A percentile compares a stretch with the other conserved stretches of the same genome.
These are phyloP conservation scores for Cucurbita maxima DNA, from an alignment of 306 rosid species.

Conservation along the genomic window DNA sequence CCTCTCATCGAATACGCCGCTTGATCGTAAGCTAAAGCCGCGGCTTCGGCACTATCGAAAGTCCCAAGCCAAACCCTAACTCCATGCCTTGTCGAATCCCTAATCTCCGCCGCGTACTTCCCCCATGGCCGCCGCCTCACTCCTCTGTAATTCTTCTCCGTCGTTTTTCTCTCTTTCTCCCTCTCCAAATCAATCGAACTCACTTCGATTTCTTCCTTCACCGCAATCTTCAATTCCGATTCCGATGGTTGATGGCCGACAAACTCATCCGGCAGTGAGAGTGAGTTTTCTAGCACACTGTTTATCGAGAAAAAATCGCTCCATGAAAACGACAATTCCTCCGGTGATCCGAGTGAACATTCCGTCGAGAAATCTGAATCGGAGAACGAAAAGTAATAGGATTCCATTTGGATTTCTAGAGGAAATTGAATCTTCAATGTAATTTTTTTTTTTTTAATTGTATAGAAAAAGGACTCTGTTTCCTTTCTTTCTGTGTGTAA, in stretches of 20 bases:
- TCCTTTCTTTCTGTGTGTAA: neutral
- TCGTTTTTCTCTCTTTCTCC: neutral
- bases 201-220: slow-evolving; percentile 8
- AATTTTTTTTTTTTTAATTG: neutral
- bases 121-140: slow-evolving; percentile 53
- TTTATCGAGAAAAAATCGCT: neutral
- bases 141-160: slow-evolving; percentile 18
- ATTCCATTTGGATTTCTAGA: neutral
- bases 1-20: slow-evolving; percentile 49
- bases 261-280: neutral
- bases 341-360: neutral
- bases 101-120: slow-evolving; percentile 44
- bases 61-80: slow-evolving; percentile 50
- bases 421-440: neutral
- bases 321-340: slow-evolving; percentile 1
- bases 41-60: slow-evolving; percentile 29
- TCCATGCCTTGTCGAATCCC: slow-evolving; percentile 30
- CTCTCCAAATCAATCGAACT: neutral
- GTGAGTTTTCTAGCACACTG: neutral
- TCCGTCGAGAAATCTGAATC: slow-evolving; percentile 2
- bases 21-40: slow-evolving; percentile 46
- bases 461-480: neutral
- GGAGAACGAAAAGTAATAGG: neutral
- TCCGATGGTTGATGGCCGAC: neutral
- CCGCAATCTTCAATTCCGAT: neutral